Base-by-base conservation (phyloP, 164 flowering plant genomes). In the Chimonanthus praecox region DNA sequence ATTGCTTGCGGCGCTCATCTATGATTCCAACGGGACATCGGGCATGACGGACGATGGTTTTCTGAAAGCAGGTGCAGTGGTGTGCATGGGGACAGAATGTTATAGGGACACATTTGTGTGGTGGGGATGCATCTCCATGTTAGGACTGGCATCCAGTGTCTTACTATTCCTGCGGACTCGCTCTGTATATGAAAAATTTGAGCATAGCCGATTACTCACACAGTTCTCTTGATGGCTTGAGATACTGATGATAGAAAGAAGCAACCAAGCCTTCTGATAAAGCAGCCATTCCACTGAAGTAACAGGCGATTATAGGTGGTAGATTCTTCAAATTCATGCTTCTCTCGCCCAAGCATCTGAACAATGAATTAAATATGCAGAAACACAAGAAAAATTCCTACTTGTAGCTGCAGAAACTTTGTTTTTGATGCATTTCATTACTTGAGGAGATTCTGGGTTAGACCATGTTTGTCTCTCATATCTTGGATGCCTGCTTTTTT, bases 21-120 rank as follows among this genome's bases (percentile, higher is more conserved):
- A 93, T 54, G 96, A 93, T 76, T 65, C 86, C 20, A 89, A 85
- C 72, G 84, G 33, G 33, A 33, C 33, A 33, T 33, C 83, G 4
- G 65, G 76, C 50, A 2, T 20, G 4, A 49, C 61, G 33, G 44
- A 49, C 54, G 6, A 54, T 21, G 5, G 6, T 20, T 7, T 68
- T n/a, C 3, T 49, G 0, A 13, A 21, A 64, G 71, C 49, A n/a
- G 58, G 47, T 68, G 47, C 87, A 0, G 71, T 77, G n/a, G 88
- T 90, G 6, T 95, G 99, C 85, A 85, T 89, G 91, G 98, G 99
- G 2, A 85, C 79, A 72, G 18, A 78, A 4, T 95, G 99, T 78
- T 93, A 93, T 75, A 72, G 75, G 77, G 58, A 72, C 71, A 92
- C 99, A 0, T 95, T 95, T 74, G 68, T 90, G 70, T 81, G 78